Base-by-base conservation (phyloP, 805 yeast genomes). In the Kodamaea kakaduensis region DNA sequence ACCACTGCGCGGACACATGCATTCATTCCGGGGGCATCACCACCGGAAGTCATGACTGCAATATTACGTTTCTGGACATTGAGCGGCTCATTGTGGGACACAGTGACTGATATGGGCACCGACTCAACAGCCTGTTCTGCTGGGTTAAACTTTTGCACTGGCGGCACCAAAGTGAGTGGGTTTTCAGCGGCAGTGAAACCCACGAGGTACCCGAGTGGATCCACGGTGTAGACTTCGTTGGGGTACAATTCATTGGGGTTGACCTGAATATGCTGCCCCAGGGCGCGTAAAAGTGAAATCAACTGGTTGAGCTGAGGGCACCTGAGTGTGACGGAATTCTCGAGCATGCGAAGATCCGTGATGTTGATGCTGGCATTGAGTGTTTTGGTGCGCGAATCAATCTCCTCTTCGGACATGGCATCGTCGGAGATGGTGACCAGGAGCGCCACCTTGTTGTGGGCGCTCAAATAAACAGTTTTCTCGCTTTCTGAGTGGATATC, bases 21-120 rank as follows among this genome's bases (percentile, higher is more conserved):
- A 61, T 88, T 87, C 98, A 93, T 93, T 52, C 99, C 99, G 19
- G 94, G 98, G 35, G 97, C 84, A 58, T 93, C 99, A 62, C 99
- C 98, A 50, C 98, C 98, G 1, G 96, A 86, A 5, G 97, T 93
- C 90, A 93, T 88, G 33, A 93, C 93, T 4, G 95, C 98, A 45
- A 93, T 85, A 47, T 78, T 77, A 60, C 78, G 65, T 50, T 62
- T 48, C 17, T 43, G 48, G 10, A 8, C 7, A 14, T 15, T 6
- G 17, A 8, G 18, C 19, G 10, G 6, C 12, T 16, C 29, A 8
- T 6, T 7, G 19, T 16, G 29, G 8, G 29, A 15, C 29, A 6
- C 12, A 12, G 52, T 41, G 6, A 45, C 40, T 14, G 53, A 34
- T 10, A 46, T 26, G 6, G 49, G 34, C 30, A 47, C 45, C 9